These are phyloP conservation scores for Chaetomiaceae sp. DNA, from an alignment of 2,329 filamentous ascomycete genomes.

Conservation along the genomic window DNA sequence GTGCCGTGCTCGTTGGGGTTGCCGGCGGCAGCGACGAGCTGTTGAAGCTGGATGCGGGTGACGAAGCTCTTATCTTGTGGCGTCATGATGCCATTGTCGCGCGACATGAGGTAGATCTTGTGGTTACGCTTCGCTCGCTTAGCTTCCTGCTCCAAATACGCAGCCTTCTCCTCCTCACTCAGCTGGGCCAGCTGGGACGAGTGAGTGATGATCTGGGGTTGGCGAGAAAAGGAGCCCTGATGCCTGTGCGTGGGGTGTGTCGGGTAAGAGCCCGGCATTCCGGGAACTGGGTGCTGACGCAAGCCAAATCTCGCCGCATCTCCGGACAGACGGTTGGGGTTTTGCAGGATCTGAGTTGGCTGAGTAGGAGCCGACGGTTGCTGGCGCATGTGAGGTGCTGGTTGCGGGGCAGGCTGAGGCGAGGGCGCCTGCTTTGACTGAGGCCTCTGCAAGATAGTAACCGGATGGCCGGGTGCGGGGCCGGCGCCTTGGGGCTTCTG, in stretches of 20 bases:
- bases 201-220: slow-evolving; percentile 46
- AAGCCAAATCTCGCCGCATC: slow-evolving; percentile 37
- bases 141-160: slow-evolving; percentile 83
- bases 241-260: slow-evolving; percentile 32
- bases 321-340: slow-evolving; percentile 59
- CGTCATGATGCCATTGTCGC: slow-evolving; percentile 96
- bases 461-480: slow-evolving; percentile 40
- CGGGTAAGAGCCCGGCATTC: slow-evolving; percentile 25
- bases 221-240: slow-evolving; percentile 55
- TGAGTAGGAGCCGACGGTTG: slow-evolving; percentile 39
- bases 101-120: slow-evolving; percentile 90
- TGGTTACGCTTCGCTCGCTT: slow-evolving; percentile 95
- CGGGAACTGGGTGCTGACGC: slow-evolving; percentile 26
- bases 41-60: slow-evolving; percentile 93
- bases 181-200: slow-evolving; percentile 70
- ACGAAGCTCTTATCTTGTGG: slow-evolving; percentile 99
- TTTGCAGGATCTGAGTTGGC: slow-evolving; percentile 73
- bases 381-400: slow-evolving; percentile 23
- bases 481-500: slow-evolving; percentile 24
- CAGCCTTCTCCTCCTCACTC: slow-evolving; percentile 75
- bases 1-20: slow-evolving; percentile 73
- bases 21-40: slow-evolving; percentile 86
- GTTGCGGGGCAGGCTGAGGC: slow-evolving; percentile 29
- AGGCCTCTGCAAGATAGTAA: slow-evolving; percentile 52
- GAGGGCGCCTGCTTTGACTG: slow-evolving; percentile 38